phyloP scores from a whole-genome alignment of 352 stramenopile genomes.

The Phytophthora syringae region DNA sequence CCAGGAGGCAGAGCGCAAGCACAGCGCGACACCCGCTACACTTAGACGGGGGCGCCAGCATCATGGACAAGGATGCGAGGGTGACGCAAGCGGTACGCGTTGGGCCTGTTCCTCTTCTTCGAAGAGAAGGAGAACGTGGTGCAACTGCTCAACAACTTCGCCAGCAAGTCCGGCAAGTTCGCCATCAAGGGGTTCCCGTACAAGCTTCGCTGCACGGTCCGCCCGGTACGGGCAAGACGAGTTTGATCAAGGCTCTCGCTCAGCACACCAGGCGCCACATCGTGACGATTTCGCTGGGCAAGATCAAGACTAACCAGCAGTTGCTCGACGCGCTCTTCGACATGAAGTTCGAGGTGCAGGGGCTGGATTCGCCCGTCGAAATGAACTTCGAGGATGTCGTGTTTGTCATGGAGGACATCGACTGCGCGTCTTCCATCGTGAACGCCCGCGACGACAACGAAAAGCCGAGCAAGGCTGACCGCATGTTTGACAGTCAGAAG shows the following conservation, averaged over 20 bases:
- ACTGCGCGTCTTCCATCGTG: constrained; percentile 85
- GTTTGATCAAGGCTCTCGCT: constrained; percentile 89
- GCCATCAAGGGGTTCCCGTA: constrained; percentile 89
- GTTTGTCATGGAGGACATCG: constrained; percentile 92
- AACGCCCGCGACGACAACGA: constrained; percentile 45
- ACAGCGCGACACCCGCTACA: constrained; percentile 46
- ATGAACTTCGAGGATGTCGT: constrained; percentile 88
- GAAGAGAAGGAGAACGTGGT: constrained; percentile 77
- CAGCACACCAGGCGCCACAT: constrained; percentile 82
- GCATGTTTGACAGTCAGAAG: too few species aligned
- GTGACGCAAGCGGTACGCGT: constrained; percentile 71
- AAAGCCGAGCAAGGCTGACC: too few species aligned
- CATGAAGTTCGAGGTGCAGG: constrained; percentile 65
- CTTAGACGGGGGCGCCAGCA: constrained; percentile 27
- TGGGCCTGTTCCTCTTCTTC: constrained; percentile 92
- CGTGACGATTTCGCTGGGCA: constrained; percentile 72
- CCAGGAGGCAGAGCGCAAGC: constrained; percentile 39
- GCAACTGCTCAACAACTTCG: constrained; percentile 80
- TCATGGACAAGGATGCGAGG: constrained; percentile 18
- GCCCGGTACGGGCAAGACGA: constrained; percentile 92
- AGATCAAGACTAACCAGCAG: constrained; percentile 86
- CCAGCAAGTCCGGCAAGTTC: constrained; percentile 77
- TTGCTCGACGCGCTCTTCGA: constrained; percentile 87
- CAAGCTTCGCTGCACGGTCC: constrained; percentile 90
- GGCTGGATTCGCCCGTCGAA: constrained; percentile 66